Conservation (phyloP, 306 rosid genomes). For the Vigna nakashimae region DNA sequence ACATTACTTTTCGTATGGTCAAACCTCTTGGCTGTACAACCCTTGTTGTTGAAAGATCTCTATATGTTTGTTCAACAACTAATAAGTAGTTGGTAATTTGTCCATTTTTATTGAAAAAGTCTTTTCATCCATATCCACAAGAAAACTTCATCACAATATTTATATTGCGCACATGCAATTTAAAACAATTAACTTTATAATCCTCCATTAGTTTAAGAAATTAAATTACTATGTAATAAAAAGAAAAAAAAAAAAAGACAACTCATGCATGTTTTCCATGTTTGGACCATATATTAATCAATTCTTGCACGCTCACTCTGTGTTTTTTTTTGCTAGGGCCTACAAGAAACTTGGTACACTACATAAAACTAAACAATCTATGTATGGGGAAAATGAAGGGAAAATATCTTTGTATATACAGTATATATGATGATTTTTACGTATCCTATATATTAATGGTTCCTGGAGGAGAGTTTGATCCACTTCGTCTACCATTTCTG, state of each 20-base stretch:
- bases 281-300: not conserved
- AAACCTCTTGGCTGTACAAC: slow-evolving; percentile 52
- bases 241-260: slow-evolving; percentile 5
- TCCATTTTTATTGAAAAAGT: slow-evolving; percentile 45
- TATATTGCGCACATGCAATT: slow-evolving; percentile 7
- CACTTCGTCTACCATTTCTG: slow-evolving; percentile 34
- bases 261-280: slow-evolving; percentile 32
- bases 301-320: not conserved
- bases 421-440: slow-evolving; percentile 17
- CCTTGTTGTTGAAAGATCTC: slow-evolving; percentile 33
- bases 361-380: not conserved
- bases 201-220: slow-evolving; percentile 11
- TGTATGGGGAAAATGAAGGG: not conserved
- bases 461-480: slow-evolving; percentile 53
- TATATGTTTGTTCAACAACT: slow-evolving; percentile 39
- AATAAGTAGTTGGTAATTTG: slow-evolving; percentile 41
- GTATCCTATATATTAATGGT: slow-evolving; percentile 20
- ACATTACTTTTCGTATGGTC: slow-evolving; percentile 44
- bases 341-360: not conserved
- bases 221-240: not conserved
- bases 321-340: not conserved
- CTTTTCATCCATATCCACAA: slow-evolving; percentile 25
- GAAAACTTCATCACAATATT: not conserved
- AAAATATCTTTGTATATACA: slow-evolving; percentile 45
- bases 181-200: slow-evolving; percentile 24